Evolutionary conservation across 139 green algal species (phyloP).

Genomic region (Medakamo hakoo): DNA sequence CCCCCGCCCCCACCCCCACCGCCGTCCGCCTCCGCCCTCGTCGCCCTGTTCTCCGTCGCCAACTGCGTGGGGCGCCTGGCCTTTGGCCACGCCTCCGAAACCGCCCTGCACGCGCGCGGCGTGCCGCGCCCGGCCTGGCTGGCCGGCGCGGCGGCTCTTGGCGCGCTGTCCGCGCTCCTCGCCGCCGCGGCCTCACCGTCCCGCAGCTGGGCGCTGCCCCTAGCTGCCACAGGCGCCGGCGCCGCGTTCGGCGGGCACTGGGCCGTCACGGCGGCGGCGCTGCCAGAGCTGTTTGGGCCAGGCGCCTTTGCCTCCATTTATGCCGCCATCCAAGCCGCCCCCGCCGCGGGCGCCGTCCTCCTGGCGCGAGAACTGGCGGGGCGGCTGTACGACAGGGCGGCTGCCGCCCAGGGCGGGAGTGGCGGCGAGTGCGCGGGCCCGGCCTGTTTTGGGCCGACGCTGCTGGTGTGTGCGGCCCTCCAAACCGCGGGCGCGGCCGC

Average conservation of each 20-base stretch:
- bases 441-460: background rate
- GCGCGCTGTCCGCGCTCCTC: background rate
- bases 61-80: background rate
- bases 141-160: no score
- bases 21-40: background rate
- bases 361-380: background rate
- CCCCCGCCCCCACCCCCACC: no score
- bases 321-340: background rate
- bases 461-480: background rate
- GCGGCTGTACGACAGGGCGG: background rate
- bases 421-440: background rate
- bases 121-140: background rate
- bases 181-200: background rate
- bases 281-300: background rate
- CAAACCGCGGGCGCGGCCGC: no score
- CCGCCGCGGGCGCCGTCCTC: background rate
- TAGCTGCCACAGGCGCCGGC: no score
- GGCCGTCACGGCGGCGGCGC: background rate
- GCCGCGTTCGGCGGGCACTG: background rate
- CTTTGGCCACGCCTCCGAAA: background rate
- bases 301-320: background rate
- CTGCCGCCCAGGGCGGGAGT: background rate
- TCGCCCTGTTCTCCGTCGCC: background rate
- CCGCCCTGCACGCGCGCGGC: background rate
- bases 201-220: background rate